Evolutionary conservation across 2,329 filamentous ascomycete species (phyloP), one percentile per base, ranked within the genome.

Genomic region (Phymatotrichopsis omnivora): DNA sequence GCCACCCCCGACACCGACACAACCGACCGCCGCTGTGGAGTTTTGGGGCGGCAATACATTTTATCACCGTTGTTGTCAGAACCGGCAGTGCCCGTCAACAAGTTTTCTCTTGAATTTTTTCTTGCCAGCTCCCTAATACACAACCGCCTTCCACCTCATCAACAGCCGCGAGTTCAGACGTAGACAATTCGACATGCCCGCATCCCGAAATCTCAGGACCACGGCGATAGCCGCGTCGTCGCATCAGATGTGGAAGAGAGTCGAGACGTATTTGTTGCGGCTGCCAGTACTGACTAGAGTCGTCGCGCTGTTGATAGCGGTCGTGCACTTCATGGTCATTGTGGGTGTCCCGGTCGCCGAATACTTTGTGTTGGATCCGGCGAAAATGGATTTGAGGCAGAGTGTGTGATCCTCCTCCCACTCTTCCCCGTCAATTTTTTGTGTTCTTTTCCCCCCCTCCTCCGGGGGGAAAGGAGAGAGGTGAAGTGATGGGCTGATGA

Each of bases 211-310:
- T 20, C 31, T 45, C n/a, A 42, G 45, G 33, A 32, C 35, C 7
- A 20, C 34, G 17, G 39, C 48, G 11, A 28, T 17, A 22, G 17
- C 39, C 20, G 31, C 35, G 16, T 48, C 34, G 19, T 30, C 31
- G 7, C 29, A 27, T 16, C 25, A 35, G 14, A 44, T 27, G n/a
- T 51, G 48, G 48, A 49, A 51, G 19, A 43, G 35, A 23, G 38
- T 54, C 4, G 45, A 47, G 33, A n/a, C 83, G 7, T 95, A 93
- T 63, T 60, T 93, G 55, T 70, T 84, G 49, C 80, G 86, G 37
- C 71, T 96, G n/a, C 89, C 91, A 27, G 70, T 96, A 1, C 86
- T 91, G 62, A 95, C 91, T 20, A 77, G 87, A 39, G 64, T 73
- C 14, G 73, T 86, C 11, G 62, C 86, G 16, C 59, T 78, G 3